These are phyloP conservation scores for Schoenoplectus triqueter DNA, from an alignment of 202 grass and related monocot genomes.

Conservation along the genomic window DNA sequence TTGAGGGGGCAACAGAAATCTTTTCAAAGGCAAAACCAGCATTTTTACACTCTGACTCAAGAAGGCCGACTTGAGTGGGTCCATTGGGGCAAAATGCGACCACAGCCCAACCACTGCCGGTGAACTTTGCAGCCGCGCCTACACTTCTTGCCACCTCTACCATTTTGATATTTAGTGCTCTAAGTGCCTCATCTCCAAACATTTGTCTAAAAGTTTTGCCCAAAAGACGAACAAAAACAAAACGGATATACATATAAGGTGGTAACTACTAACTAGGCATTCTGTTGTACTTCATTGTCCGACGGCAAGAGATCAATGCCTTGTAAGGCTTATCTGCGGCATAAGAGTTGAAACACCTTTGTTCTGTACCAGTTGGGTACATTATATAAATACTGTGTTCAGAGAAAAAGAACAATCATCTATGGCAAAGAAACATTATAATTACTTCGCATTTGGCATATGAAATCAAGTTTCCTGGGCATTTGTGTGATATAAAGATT, in stretches of 20 bases:
- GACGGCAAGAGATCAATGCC: neutral
- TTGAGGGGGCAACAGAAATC: conserved; percentile 42
- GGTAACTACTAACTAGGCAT: too few species aligned
- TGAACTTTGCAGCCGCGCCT: conserved; percentile 72
- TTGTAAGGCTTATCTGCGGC: neutral
- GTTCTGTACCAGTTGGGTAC: neutral
- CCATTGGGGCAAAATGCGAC: conserved; percentile 59
- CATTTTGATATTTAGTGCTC: conserved; percentile 75
- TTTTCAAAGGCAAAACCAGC: conserved; percentile 54
- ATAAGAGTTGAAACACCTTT: neutral
- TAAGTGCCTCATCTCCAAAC: conserved; percentile 76
- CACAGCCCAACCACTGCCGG: conserved; percentile 66
- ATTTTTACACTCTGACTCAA: conserved; percentile 46
- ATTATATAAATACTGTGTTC: neutral
- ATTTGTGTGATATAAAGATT: neutral
- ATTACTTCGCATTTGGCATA: neutral
- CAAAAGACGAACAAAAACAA: neutral
- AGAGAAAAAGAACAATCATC: too few species aligned
- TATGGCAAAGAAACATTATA: neutral
- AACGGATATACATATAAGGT: neutral
- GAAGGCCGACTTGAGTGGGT: conserved; percentile 43
- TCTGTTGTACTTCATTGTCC: neutral
- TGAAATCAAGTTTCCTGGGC: neutral
- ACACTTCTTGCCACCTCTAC: conserved; percentile 65
- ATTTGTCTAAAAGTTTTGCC: conserved; percentile 55